A percentile compares a stretch with the other conserved stretches of the same genome.
These are phyloP conservation scores for Penicillium desertorum DNA, from an alignment of 495 filamentous ascomycete species.

Conservation along the genomic window DNA sequence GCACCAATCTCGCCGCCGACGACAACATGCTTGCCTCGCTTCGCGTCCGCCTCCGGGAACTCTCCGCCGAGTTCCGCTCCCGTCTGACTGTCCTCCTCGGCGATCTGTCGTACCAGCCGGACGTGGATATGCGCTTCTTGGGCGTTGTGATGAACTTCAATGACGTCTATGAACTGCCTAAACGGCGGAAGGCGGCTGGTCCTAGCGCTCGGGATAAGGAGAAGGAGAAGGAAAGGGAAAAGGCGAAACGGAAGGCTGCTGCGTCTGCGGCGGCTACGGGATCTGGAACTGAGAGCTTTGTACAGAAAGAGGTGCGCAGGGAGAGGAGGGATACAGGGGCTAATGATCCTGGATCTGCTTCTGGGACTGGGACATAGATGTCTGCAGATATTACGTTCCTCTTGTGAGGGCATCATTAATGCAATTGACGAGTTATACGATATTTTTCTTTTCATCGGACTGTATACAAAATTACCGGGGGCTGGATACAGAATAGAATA, in stretches of 20 bases:
- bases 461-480: not conserved
- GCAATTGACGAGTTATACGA: conserved; percentile 14
- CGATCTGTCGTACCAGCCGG: conserved; percentile 88
- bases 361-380: conserved; percentile 12
- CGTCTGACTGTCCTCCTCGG: conserved; percentile 79
- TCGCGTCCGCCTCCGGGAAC: conserved; percentile 63
- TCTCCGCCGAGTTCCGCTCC: conserved; percentile 71
- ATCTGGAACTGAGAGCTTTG: conserved; percentile 11
- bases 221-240: conserved; percentile 29
- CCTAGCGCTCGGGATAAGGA: conserved; percentile 39
- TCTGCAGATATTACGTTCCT: not conserved
- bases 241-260: conserved; percentile 32
- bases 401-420: conserved; percentile 3
- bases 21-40: conserved; percentile 74
- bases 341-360: conserved; percentile 2
- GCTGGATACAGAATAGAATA: not conserved
- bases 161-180: conserved; percentile 81
- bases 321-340: conserved; percentile 24
- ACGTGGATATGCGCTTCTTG: conserved; percentile 92
- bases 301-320: conserved; percentile 22
- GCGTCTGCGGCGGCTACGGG: conserved; percentile 20
- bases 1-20: conserved; percentile 45
- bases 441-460: not conserved
- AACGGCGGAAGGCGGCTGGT: conserved; percentile 49
- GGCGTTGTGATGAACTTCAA: conserved; percentile 99